phyloP scores from a whole-genome alignment of 495 filamentous ascomycete species.

The Aspergillus sclerotiicarbonarius region DNA sequence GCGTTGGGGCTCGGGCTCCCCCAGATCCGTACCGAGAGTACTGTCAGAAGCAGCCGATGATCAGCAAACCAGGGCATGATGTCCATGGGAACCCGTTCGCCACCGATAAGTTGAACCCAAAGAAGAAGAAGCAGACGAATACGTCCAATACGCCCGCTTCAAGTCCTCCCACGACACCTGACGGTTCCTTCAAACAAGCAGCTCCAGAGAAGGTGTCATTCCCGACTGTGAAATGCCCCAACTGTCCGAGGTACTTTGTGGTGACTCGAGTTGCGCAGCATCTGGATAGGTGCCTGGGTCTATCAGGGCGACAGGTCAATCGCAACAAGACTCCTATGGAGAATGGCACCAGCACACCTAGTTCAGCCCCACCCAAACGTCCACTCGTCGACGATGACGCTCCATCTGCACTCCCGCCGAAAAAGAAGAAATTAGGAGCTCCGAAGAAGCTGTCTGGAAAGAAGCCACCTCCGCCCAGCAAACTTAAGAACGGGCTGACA shows the following conservation, averaged over 20 bases:
- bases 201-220: conserved; percentile 58
- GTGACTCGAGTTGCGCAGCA: conserved; percentile 68
- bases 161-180: conserved; percentile 41
- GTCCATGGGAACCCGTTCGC: conserved; percentile 79
- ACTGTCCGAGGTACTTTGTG: conserved; percentile 58
- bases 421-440: conserved; percentile 46
- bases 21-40: conserved; percentile 62
- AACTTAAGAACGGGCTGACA: conserved; percentile 40
- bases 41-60: conserved; percentile 73
- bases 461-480: conserved; percentile 40
- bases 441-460: conserved; percentile 40
- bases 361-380: conserved; percentile 39
- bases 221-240: conserved; percentile 70
- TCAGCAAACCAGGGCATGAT: conserved; percentile 70
- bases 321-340: conserved; percentile 48
- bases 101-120: conserved; percentile 54
- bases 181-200: conserved; percentile 37
- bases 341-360: conserved; percentile 35
- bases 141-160: conserved; percentile 55
- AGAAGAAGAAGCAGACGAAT: conserved; percentile 47
- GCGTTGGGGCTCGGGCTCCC: conserved; percentile 56
- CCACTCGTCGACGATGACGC: conserved; percentile 38
- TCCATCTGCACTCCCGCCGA: conserved; percentile 35
- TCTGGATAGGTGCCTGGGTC: conserved; percentile 76
- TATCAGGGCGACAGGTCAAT: conserved; percentile 66